Evolutionary conservation across 73 alveolate species (phyloP).

Genomic region (Durusdinium trenchii): DNA sequence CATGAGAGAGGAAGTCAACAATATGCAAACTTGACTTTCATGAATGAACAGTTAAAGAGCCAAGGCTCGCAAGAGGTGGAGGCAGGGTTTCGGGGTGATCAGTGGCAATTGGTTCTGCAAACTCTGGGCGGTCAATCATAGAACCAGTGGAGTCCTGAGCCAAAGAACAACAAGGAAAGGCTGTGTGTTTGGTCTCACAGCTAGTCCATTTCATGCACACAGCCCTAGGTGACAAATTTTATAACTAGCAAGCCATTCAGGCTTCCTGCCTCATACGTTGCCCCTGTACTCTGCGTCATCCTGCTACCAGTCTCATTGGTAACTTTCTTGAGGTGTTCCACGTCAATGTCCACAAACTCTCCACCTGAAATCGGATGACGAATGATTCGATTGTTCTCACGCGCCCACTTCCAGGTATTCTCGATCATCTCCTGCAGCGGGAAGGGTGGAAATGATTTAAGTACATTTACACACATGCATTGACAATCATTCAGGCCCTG

Average conservation of each 20-base stretch:
- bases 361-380: background rate
- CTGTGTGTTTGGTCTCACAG: background rate
- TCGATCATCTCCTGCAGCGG: slow-evolving; percentile 1
- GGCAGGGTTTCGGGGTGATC: background rate
- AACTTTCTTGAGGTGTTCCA: background rate
- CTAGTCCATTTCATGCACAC: background rate
- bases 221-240: background rate
- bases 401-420: slow-evolving; percentile 35
- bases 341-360: slow-evolving; percentile 45
- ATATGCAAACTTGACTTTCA: background rate
- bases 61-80: background rate
- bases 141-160: slow-evolving; percentile 4
- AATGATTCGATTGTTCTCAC: background rate
- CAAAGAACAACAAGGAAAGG: background rate
- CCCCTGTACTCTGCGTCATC: slow-evolving; percentile 13
- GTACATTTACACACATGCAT: slow-evolving; percentile 6
- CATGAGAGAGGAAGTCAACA: background rate
- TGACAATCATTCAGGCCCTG: background rate
- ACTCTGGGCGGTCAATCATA: background rate
- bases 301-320: background rate
- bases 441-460: no score
- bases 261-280: background rate
- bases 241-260: background rate
- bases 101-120: background rate
- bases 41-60: background rate